phyloP scores from a whole-genome alignment of 257 asterid species.

The Echium plantagineum region DNA sequence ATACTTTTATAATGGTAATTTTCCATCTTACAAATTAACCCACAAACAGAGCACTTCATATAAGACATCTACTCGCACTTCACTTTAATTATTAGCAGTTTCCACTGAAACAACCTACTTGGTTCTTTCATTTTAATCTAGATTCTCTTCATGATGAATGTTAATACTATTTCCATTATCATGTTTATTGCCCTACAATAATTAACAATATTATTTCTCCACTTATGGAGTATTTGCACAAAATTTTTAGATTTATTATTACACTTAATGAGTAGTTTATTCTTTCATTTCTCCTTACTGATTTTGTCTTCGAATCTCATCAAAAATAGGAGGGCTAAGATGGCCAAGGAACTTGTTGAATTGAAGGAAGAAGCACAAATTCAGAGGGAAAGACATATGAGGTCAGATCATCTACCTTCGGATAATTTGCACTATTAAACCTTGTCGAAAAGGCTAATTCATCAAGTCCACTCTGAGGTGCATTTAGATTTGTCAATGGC shows the following conservation, averaged over 20 bases:
- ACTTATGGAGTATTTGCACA: no score
- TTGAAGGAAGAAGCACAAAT: slow-evolving; percentile 68
- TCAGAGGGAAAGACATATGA: slow-evolving; percentile 39
- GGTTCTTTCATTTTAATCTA: neutral
- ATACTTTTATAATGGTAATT: no score
- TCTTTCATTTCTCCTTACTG: no score
- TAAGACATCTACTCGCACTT: no score
- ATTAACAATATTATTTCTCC: neutral
- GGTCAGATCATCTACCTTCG: slow-evolving; percentile 31
- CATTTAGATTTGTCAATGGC: neutral
- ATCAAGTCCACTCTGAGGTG: neutral
- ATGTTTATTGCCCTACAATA: no score
- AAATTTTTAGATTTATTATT: no score
- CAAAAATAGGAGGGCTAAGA: slow-evolving; percentile 63
- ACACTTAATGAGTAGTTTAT: no score
- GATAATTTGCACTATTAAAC: neutral
- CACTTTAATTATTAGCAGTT: no score
- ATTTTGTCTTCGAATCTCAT: neutral
- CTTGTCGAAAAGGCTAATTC: no score
- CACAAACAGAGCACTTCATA: no score
- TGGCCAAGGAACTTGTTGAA: slow-evolving; percentile 80
- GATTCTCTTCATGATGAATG: neutral
- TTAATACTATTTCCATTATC: no score
- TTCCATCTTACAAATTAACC: neutral
- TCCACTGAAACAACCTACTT: neutral